Base-by-base conservation (phyloP, 331 rosid genomes). In the Cydonia oblonga region DNA sequence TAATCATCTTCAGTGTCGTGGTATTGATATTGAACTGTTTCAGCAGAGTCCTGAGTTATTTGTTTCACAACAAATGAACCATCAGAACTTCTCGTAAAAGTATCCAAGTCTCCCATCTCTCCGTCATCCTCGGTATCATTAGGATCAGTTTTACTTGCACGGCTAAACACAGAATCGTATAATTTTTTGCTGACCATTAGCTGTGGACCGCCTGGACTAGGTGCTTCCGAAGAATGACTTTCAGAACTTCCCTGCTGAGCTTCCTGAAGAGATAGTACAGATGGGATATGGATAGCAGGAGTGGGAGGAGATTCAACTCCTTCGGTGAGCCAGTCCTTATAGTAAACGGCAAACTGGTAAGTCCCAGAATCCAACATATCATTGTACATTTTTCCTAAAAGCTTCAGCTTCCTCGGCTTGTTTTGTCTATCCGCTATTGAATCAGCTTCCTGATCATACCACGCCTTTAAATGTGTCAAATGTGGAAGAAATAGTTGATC, bases 241-340 rank as follows among this genome's bases (percentile, higher is more conserved):
- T 54, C 65, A 75, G 82, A 80, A 78, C 78, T 79, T 80, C 78
- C 87, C 66, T 23, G 71, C 28, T 58, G 74, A 85, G 69, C 69
- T 80, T 73, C 83, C 44, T n/a, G 23, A 72, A 70, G 53, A 9
- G 84, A 68, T 63, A 0, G 0, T 40, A 76, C 68, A 14, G 90
- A 76, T 60, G 98, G 96, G 78, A 83, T 66, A 26, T 73, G 61
- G 67, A 90, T 76, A 15, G 82, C 81, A 79, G 98, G 98, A 68
- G 79, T 42, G 25, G 86, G 3, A 74, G 96, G 95, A 80, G 86
- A 71, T 66, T 84, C 91, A 68, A 67, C 88, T 74, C 95, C 92
- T 78, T 87, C 96, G 14, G 82, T 83, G n/a, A 92, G 90, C 98
- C 98, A 92, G 66, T 88, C 90, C 82, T 85, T 90, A 86, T 88